A percentile compares a stretch with the other conserved stretches of the same genome.
phyloP scores from a whole-genome alignment of 2,329 filamentous ascomycete species.

The Aspergillus udagawae region DNA sequence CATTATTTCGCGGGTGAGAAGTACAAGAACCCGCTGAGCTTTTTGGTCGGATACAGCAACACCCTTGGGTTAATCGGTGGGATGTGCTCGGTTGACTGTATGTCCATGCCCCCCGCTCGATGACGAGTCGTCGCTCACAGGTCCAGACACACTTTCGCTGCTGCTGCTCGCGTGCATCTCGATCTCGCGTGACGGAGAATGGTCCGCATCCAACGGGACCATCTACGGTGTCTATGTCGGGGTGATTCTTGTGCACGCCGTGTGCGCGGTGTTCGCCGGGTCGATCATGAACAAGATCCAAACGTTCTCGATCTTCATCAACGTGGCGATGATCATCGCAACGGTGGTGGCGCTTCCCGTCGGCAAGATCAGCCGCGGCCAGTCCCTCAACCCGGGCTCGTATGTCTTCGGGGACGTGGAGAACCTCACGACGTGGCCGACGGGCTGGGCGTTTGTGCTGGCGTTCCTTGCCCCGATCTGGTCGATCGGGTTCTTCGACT shows the following conservation, averaged over 20 bases:
- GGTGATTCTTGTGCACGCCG: constrained; percentile 52
- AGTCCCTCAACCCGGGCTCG: constrained; percentile 30
- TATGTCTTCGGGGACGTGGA: constrained; percentile 56
- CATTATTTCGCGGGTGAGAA: constrained; percentile 56
- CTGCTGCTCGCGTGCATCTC: constrained; percentile 53
- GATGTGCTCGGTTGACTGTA: constrained; percentile 58
- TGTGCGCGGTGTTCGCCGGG: constrained; percentile 51
- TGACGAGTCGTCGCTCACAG: neutral
- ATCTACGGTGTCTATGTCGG: constrained; percentile 57
- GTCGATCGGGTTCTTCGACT: constrained; percentile 54
- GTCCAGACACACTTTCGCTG: constrained; percentile 26
- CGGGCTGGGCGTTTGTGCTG: constrained; percentile 57
- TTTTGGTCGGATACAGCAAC: constrained; percentile 59
- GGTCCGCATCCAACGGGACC: constrained; percentile 52
- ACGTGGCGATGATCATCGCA: constrained; percentile 53
- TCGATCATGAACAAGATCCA: constrained; percentile 59
- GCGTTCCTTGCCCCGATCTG: constrained; percentile 60
- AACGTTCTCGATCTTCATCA: constrained; percentile 53
- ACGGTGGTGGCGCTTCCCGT: constrained; percentile 57
- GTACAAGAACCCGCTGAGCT: constrained; percentile 55
- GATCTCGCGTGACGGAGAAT: constrained; percentile 53
- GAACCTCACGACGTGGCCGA: constrained; percentile 57
- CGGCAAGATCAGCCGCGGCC: constrained; percentile 36
- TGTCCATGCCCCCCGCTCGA: constrained; percentile 1
- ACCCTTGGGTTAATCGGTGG: constrained; percentile 59